Evolutionary conservation across 2,329 filamentous ascomycete species (phyloP), one percentile per base, ranked within the genome.

Genomic region (Claviceps digitariae): DNA sequence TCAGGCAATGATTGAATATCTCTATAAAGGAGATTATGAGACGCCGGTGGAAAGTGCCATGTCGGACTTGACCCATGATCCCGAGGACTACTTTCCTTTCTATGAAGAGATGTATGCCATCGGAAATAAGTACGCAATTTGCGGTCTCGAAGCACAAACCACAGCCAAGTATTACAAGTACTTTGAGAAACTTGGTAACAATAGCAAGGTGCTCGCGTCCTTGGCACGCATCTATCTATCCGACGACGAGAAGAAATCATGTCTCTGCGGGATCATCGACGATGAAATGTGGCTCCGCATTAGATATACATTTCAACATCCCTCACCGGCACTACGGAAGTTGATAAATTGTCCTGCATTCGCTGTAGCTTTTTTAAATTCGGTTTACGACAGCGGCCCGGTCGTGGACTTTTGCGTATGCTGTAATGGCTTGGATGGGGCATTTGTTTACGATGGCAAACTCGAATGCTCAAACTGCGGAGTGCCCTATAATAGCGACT

Each of bases 41-140:
- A 9, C 9, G 6, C 23, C 15, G 34, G 34, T 4, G 8, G 4
- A 29, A 4, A 4, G 27, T 29, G 4, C 27, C 27, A 29, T 29
- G 8, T 4, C 4, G 27, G 27, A 29, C 27, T 29, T 4, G 4
- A 29, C 27, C 27, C 4, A 29, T 4, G 4, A 29, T 29, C 27
- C 31, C 12, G 31, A 34, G 8, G 31, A 38, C 6, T 38, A 4
- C 9, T 38, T 51, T 10, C 27, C 27, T 17, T 45, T 45, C 4
- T 36, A 34, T 44, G 38, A 43, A 25, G 40, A 10, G 2, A 5
- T 44, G 49, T 36, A 34, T 20, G 25, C 40, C 2, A 34, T 51
- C 17, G 49, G 49, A 6, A 15, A 44, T 40, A 45, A 45, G n/a
- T 51, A 51, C 40, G 6, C n/a, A 34, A 31, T 51, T 10, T 3